Evolutionary conservation across 192 early-diverging fungal genomes (phyloP).

Genomic region (Cetraspora pellucida): DNA sequence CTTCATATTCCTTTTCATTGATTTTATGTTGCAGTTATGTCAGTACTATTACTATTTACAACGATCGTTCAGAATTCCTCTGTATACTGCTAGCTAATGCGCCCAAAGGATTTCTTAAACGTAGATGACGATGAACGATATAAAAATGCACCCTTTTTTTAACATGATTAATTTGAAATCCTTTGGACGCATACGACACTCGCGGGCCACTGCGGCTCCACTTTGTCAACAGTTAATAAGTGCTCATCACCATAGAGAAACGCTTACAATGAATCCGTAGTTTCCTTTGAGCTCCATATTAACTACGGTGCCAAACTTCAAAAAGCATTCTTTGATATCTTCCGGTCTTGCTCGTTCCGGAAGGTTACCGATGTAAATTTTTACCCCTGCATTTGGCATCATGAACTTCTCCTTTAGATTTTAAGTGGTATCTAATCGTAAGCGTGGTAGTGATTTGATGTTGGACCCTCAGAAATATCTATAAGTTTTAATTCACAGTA

Average conservation of each 20-base stretch:
- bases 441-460: slow-evolving; percentile 18
- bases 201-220: background rate
- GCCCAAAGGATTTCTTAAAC: slow-evolving; percentile 29
- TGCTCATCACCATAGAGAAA: slow-evolving; percentile 15
- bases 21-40: slow-evolving; percentile 31
- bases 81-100: background rate
- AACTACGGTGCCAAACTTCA: slow-evolving; percentile 34
- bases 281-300: slow-evolving; percentile 36
- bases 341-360: slow-evolving; percentile 38
- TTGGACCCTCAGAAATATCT: slow-evolving; percentile 14
- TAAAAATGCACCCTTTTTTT: background rate
- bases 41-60: slow-evolving; percentile 1
- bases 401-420: slow-evolving; percentile 12
- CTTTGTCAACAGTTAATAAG: background rate
- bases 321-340: slow-evolving; percentile 34
- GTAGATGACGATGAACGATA: background rate
- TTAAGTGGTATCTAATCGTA: background rate
- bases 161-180: background rate
- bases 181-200: slow-evolving; percentile 25
- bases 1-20: slow-evolving; percentile 38
- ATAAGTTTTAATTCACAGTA: background rate
- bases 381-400: slow-evolving; percentile 24
- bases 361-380: slow-evolving; percentile 36
- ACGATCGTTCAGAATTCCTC: background rate
- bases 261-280: slow-evolving; percentile 38